A percentile compares a stretch with the other conserved stretches of the same genome.
Conservation (phyloP, 495 filamentous ascomycete genomes). For the Daldinia bambusicola region DNA sequence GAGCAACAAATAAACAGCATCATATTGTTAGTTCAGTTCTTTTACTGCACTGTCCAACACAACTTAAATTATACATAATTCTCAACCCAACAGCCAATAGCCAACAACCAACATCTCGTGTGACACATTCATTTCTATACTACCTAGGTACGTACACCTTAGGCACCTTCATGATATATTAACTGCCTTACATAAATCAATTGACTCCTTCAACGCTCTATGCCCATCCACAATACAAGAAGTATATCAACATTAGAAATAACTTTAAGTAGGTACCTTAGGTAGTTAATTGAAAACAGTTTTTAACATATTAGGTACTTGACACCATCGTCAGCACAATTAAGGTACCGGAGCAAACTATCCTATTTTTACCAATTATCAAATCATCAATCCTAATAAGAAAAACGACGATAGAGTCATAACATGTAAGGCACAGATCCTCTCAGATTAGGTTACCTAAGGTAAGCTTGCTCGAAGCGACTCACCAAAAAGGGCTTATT, state of each 20-base stretch:
- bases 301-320: too few relatives aligned
- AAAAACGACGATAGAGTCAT: background rate
- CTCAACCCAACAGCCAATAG: background rate
- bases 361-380: background rate
- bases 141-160: background rate
- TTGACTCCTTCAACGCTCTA: background rate
- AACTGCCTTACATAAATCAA: background rate
- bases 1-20: background rate
- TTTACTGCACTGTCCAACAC: background rate
- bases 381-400: background rate
- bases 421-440: constrained; percentile 1
- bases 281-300: too few relatives aligned
- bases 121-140: background rate
- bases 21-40: too few relatives aligned
- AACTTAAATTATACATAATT: background rate
- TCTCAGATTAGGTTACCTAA: background rate
- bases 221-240: background rate
- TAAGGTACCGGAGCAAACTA: background rate
- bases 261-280: too few relatives aligned
- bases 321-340: background rate
- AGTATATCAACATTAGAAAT: background rate
- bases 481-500: background rate
- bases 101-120: too few relatives aligned
- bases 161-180: background rate
- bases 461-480: background rate